phyloP scores from a whole-genome alignment of 257 asterid species.

The Galeopsis tetrahit region DNA sequence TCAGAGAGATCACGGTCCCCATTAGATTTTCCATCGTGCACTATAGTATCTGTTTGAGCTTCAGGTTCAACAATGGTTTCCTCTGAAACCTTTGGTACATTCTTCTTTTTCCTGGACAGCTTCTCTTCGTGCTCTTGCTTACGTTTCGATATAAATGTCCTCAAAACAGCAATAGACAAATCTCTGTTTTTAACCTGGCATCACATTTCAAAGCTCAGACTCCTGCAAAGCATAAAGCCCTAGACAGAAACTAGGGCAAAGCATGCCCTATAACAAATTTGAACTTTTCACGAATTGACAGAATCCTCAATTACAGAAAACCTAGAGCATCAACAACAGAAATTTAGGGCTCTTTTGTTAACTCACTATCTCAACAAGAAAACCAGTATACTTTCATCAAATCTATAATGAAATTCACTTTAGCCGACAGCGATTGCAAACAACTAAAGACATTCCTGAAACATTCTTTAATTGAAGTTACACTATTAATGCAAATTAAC shows the following conservation, averaged over 20 bases:
- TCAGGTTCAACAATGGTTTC: slow-evolving; percentile 42
- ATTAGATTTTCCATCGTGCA: slow-evolving; percentile 47
- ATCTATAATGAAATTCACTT: background rate
- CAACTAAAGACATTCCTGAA: slow-evolving; percentile 1
- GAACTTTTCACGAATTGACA: background rate
- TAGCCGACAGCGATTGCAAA: background rate
- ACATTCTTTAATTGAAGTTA: background rate
- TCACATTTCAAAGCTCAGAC: slow-evolving; percentile 32
- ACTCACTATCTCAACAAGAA: background rate
- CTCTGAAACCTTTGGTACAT: slow-evolving; percentile 45
- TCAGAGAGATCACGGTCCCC: slow-evolving; percentile 50
- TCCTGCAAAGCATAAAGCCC: background rate
- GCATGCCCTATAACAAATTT: background rate
- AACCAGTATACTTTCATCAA: background rate
- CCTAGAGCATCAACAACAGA: slow-evolving; percentile 18
- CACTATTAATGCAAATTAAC: background rate
- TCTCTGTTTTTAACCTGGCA: slow-evolving; percentile 93
- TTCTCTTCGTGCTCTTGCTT: slow-evolving; percentile 68
- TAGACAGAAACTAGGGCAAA: background rate
- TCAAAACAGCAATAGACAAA: slow-evolving; percentile 93
- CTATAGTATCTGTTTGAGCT: slow-evolving; percentile 33
- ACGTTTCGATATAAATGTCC: slow-evolving; percentile 72
- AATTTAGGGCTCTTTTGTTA: background rate
- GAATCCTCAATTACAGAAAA: background rate
- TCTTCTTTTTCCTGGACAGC: slow-evolving; percentile 53